Evolutionary conservation across 2,329 filamentous ascomycete genomes (phyloP).

Genomic region (Diplodia intermedia): DNA sequence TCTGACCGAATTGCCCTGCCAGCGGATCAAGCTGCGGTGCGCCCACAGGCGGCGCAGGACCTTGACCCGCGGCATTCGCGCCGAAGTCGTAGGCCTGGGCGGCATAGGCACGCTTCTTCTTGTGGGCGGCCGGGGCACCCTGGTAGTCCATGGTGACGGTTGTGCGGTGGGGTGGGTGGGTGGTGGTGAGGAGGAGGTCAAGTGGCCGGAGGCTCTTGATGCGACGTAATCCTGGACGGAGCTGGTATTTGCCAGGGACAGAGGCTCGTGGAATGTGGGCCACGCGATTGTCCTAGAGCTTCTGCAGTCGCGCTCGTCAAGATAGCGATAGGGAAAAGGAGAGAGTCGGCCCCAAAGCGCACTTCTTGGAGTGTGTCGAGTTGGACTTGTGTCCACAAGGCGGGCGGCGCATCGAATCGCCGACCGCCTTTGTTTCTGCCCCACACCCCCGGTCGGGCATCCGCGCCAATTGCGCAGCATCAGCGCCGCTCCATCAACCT

Average conservation of each 20-base stretch:
- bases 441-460: slow-evolving; percentile 8
- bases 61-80: slow-evolving; percentile 67
- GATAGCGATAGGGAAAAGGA: slow-evolving; percentile 6
- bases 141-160: slow-evolving; percentile 30
- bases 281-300: slow-evolving; percentile 3
- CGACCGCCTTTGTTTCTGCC: slow-evolving; percentile 26
- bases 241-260: slow-evolving; percentile 24
- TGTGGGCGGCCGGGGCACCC: slow-evolving; percentile 44
- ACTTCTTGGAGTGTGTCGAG: background rate
- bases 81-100: slow-evolving; percentile 95
- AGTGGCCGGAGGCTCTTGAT: slow-evolving; percentile 32
- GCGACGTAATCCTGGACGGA: slow-evolving; percentile 32
- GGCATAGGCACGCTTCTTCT: slow-evolving; percentile 95
- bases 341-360: slow-evolving; percentile 4
- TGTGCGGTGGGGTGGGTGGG: slow-evolving; percentile 15
- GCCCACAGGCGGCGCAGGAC: slow-evolving; percentile 58
- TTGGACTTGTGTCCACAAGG: slow-evolving; percentile 25
- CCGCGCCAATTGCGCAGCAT: slow-evolving; percentile 8
- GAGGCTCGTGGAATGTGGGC: slow-evolving; percentile 17
- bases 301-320: background rate
- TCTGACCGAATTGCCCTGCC: slow-evolving; percentile 81
- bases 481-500: background rate
- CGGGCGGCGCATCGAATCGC: slow-evolving; percentile 17
- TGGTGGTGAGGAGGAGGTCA: slow-evolving; percentile 24
- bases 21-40: slow-evolving; percentile 69